Conservation (phyloP, 352 stramenopile genomes). For the Globisporangium barbulae region DNA sequence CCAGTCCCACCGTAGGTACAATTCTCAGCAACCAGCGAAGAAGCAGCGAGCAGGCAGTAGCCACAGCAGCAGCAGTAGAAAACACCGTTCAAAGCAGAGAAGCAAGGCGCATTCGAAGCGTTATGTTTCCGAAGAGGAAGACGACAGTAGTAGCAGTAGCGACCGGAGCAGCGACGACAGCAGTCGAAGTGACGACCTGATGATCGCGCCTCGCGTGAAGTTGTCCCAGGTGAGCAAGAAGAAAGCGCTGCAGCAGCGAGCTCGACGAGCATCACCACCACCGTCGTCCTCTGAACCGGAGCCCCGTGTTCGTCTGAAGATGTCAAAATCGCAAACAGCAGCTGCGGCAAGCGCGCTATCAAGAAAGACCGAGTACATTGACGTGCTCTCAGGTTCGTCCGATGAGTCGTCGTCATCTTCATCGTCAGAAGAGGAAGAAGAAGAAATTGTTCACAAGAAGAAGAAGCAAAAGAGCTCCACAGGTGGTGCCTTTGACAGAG, state of each 20-base stretch:
- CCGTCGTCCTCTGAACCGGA: neutral
- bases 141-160: slow-evolving; percentile 1
- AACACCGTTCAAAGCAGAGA: neutral
- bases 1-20: neutral
- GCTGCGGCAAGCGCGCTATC: neutral
- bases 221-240: slow-evolving; percentile 5
- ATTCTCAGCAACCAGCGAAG: neutral
- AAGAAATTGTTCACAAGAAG: neutral
- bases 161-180: neutral
- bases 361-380: neutral
- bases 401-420: neutral
- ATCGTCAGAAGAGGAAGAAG: neutral
- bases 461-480: neutral
- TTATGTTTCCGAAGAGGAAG: slow-evolving; percentile 5
- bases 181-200: neutral
- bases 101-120: neutral
- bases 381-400: slow-evolving; percentile 12
- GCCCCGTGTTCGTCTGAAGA: neutral
- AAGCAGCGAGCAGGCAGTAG: neutral
- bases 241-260: neutral
- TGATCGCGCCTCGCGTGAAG: neutral
- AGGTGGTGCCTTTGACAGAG: neutral
- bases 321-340: slow-evolving; percentile 1
- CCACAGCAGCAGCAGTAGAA: neutral
- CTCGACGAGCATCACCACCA: neutral